These are phyloP conservation scores for Rosa chinensis DNA, from an alignment of 306 rosid genomes.

Conservation along the genomic window DNA sequence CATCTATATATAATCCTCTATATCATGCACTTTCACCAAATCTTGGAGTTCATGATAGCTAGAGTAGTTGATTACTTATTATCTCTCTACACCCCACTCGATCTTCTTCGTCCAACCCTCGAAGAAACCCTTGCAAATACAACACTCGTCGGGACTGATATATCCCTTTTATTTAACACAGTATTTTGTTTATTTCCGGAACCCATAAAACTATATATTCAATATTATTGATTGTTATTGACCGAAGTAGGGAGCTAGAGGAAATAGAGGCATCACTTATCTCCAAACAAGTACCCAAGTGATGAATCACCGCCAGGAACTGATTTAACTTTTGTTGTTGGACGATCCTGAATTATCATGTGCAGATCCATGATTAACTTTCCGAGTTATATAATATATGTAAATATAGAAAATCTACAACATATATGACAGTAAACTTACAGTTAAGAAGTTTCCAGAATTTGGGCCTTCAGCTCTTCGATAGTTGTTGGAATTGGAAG, in stretches of 20 bases:
- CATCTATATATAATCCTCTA: neutral
- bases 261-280: conserved; percentile 43
- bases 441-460: conserved; percentile 53
- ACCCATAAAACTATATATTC: neutral
- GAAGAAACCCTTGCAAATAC: neutral
- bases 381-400: neutral
- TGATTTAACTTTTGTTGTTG: conserved; percentile 71
- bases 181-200: neutral
- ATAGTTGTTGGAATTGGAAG: conserved; percentile 45
- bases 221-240: neutral
- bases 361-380: conserved; percentile 2
- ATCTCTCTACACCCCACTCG: neutral
- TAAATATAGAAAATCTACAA: neutral
- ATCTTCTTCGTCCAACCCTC: neutral
- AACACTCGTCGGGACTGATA: neutral
- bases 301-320: conserved; percentile 89
- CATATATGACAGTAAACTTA: conserved; percentile 20
- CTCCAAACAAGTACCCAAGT: conserved; percentile 86
- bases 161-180: conserved; percentile 18
- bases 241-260: conserved; percentile 1
- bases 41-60: neutral
- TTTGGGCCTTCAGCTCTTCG: conserved; percentile 51
- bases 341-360: conserved; percentile 59
- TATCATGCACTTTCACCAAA: neutral
- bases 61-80: neutral